phyloP scores from a whole-genome alignment of 768 basidiomycete genomes.

The Suillus variegatus region DNA sequence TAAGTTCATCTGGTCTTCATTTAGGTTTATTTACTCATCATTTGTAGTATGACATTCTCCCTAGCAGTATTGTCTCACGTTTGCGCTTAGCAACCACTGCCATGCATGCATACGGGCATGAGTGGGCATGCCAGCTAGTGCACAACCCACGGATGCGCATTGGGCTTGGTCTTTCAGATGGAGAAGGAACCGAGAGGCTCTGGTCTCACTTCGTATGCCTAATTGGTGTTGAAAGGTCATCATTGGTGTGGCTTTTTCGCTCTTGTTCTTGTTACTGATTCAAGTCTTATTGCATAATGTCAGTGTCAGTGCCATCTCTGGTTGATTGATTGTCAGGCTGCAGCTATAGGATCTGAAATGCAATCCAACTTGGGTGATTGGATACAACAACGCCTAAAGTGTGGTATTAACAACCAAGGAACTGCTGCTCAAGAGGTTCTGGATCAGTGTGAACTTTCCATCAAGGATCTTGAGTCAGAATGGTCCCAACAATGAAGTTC shows the following conservation, averaged over 20 bases:
- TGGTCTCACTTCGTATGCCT: slow-evolving; percentile 38
- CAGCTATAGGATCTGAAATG: slow-evolving; percentile 27
- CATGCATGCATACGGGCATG: slow-evolving; percentile 14
- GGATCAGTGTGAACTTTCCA: slow-evolving; percentile 14
- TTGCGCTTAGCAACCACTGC: slow-evolving; percentile 35
- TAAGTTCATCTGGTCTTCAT: slow-evolving; percentile 21
- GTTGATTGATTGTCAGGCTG: background rate
- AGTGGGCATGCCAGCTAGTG: too few relatives aligned
- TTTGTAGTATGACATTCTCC: slow-evolving; percentile 30
- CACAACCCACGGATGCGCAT: too few relatives aligned
- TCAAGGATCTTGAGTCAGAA: slow-evolving; percentile 26
- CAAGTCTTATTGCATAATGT: slow-evolving; percentile 15
- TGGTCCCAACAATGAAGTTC: slow-evolving; percentile 36
- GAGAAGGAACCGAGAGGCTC: slow-evolving; percentile 28
- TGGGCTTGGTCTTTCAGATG: too few relatives aligned
- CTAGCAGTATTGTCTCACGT: slow-evolving; percentile 16
- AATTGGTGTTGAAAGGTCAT: slow-evolving; percentile 34
- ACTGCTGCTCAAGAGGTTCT: slow-evolving; percentile 19
- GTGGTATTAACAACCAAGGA: slow-evolving; percentile 18
- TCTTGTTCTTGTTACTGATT: background rate
- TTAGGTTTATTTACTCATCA: background rate
- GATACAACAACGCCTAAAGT: slow-evolving; percentile 24
- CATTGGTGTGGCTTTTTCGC: slow-evolving; percentile 28
- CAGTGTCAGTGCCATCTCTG: slow-evolving; percentile 13
- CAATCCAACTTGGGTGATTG: slow-evolving; percentile 34